phyloP scores from a whole-genome alignment of 768 basidiomycete species.

The Podaxis mareebaensis region DNA sequence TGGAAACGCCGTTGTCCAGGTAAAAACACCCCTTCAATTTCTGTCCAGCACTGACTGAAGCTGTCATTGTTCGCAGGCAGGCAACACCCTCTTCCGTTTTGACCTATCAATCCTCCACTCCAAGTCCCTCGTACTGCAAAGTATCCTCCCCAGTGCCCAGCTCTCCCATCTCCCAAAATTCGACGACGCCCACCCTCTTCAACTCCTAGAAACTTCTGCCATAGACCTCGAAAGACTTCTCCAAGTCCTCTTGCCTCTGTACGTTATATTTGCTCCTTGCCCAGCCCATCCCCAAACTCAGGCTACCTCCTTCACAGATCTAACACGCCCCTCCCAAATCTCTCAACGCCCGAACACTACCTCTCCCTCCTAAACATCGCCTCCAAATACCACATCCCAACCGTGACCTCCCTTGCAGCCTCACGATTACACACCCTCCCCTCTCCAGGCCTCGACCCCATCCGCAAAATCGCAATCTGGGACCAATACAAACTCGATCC shows the following conservation, averaged over 20 bases:
- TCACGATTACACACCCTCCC: constrained; percentile 25
- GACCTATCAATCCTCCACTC: constrained; percentile 46
- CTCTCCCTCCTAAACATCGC: constrained; percentile 13
- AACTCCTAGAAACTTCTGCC: constrained; percentile 26
- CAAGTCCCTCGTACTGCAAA: constrained; percentile 32
- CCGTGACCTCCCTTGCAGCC: constrained; percentile 9
- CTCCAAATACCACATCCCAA: constrained; percentile 15
- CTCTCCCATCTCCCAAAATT: constrained; percentile 25
- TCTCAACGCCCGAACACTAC: constrained; percentile 10
- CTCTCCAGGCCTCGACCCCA: constrained; percentile 27
- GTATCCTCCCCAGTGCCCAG: constrained; percentile 33
- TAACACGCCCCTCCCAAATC: not conserved
- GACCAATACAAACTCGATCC: constrained; percentile 35
- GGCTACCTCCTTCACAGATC: not conserved
- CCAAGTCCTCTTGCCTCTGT: constrained; percentile 10
- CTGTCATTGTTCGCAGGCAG: constrained; percentile 39
- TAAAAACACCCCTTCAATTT: constrained; percentile 13
- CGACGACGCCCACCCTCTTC: constrained; percentile 36
- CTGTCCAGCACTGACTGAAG: not conserved
- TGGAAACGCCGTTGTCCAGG: constrained; percentile 34
- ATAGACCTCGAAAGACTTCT: constrained; percentile 8
- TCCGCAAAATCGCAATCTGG: constrained; percentile 36
- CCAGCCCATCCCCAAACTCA: not conserved
- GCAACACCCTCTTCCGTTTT: constrained; percentile 50
- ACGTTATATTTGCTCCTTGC: not conserved